Conservation (phyloP, 768 basidiomycete species). For the Amanita phalloides region DNA sequence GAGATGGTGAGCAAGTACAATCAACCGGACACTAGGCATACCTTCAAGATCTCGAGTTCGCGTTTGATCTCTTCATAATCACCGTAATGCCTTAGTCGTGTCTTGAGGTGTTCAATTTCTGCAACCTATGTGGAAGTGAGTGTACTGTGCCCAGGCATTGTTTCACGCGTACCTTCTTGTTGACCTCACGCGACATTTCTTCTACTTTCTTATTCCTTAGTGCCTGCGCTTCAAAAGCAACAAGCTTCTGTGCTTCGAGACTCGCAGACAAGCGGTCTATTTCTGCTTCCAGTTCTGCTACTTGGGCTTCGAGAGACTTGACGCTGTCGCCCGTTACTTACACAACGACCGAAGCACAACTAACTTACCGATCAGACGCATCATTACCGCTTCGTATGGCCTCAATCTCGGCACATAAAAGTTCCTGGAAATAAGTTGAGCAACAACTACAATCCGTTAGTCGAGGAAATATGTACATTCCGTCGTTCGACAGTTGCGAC, state of each 20-base stretch:
- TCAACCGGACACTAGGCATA: conserved; percentile 15
- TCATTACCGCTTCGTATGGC: conserved; percentile 73
- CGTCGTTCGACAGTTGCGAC: conserved; percentile 88
- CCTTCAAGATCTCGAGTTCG: conserved; percentile 98
- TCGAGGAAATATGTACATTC: conserved; percentile 47
- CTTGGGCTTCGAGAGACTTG: conserved; percentile 58
- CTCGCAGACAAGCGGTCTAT: conserved; percentile 55
- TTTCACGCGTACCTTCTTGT: conserved; percentile 32
- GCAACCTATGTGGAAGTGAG: conserved; percentile 24
- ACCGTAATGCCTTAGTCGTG: conserved; percentile 56
- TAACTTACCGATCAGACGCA: conserved; percentile 53
- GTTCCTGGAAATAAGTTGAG: conserved; percentile 44
- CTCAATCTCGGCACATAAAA: conserved; percentile 94
- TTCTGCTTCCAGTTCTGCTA: conserved; percentile 71
- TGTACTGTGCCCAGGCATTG: neutral
- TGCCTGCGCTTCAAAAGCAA: conserved; percentile 35
- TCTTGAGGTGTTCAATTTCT: conserved; percentile 62
- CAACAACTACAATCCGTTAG: neutral
- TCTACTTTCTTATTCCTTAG: conserved; percentile 42
- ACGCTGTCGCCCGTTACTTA: conserved; percentile 33
- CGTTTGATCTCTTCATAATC: conserved; percentile 99
- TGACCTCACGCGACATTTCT: conserved; percentile 48
- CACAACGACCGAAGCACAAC: neutral
- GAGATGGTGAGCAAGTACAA: neutral
- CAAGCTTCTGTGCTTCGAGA: conserved; percentile 49